phyloP scores from a whole-genome alignment of 257 asterid genomes.

The Fraxinus cuspidata region DNA sequence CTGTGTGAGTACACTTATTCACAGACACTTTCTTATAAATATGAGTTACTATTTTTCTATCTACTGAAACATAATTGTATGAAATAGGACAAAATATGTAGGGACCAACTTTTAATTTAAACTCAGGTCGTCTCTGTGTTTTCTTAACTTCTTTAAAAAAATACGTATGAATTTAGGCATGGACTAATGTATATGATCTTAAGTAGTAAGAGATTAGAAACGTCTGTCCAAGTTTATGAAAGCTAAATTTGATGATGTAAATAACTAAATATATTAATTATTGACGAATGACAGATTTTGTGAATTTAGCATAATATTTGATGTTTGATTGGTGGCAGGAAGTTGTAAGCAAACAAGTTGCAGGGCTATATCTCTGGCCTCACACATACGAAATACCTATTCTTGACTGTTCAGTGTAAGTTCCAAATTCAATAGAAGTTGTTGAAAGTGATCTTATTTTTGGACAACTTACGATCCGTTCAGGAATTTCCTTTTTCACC shows the following conservation, averaged over 20 bases:
- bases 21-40: slow-evolving; percentile 1
- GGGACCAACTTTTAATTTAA: neutral
- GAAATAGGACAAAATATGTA: neutral
- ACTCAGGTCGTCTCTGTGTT: neutral
- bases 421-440: slow-evolving; percentile 20
- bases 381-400: slow-evolving; percentile 58
- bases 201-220: neutral
- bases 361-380: slow-evolving; percentile 76
- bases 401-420: slow-evolving; percentile 76
- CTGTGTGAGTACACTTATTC: neutral
- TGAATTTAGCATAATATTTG: neutral
- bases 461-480: neutral
- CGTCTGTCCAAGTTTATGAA: neutral
- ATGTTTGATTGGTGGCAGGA: slow-evolving; percentile 47
- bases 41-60: neutral
- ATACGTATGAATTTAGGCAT: neutral
- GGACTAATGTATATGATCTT: neutral
- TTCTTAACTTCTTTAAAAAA: neutral
- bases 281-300: neutral
- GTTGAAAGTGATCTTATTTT: neutral
- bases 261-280: neutral
- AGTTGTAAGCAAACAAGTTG: slow-evolving; percentile 48
- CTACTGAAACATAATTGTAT: neutral
- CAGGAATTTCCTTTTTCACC: neutral
- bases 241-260: neutral